A percentile compares a stretch with the other conserved stretches of the same genome.
Evolutionary conservation across 352 stramenopile species (phyloP).

Genomic region (Phytopythium boreale): DNA sequence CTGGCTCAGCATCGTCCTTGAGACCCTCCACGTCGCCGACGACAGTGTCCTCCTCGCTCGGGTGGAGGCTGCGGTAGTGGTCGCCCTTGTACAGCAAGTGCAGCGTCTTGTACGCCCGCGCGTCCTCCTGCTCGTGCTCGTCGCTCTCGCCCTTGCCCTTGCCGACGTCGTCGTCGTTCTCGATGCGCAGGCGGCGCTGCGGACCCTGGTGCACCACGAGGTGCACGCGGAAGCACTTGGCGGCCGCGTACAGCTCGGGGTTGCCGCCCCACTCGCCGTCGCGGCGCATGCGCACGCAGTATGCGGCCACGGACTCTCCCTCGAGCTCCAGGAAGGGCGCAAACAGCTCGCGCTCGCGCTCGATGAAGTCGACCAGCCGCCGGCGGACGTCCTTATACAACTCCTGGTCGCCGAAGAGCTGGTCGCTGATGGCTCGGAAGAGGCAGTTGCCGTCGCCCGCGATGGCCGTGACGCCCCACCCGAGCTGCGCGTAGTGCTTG

Average conservation of each 20-base stretch:
- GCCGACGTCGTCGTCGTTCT: constrained; percentile 26
- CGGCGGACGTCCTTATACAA: constrained; percentile 40
- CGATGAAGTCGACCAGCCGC: constrained; percentile 42
- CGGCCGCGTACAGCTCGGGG: constrained; percentile 53
- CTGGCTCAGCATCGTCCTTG: not conserved
- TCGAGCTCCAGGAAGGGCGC: constrained; percentile 36
- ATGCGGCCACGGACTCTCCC: constrained; percentile 24
- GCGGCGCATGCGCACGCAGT: constrained; percentile 43
- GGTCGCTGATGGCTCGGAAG: constrained; percentile 55
- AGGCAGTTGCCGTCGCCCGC: constrained; percentile 50
- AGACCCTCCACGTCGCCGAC: not conserved
- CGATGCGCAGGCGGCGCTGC: constrained; percentile 37
- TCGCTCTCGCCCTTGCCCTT: constrained; percentile 12
- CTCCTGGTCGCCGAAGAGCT: constrained; percentile 45
- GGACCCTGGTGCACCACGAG: constrained; percentile 59
- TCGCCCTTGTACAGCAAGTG: constrained; percentile 47
- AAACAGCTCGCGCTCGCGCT: constrained; percentile 32
- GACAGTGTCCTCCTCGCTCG: constrained; percentile 18
- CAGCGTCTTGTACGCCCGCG: constrained; percentile 25
- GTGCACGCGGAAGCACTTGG: constrained; percentile 53
- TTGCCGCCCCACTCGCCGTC: constrained; percentile 62
- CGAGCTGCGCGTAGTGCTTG: constrained; percentile 30
- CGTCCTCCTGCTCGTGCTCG: not conserved
- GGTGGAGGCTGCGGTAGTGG: constrained; percentile 54
- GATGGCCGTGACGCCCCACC: constrained; percentile 28